These are phyloP conservation scores for Malus orientalis DNA, from an alignment of 306 rosid genomes.

Conservation along the genomic window DNA sequence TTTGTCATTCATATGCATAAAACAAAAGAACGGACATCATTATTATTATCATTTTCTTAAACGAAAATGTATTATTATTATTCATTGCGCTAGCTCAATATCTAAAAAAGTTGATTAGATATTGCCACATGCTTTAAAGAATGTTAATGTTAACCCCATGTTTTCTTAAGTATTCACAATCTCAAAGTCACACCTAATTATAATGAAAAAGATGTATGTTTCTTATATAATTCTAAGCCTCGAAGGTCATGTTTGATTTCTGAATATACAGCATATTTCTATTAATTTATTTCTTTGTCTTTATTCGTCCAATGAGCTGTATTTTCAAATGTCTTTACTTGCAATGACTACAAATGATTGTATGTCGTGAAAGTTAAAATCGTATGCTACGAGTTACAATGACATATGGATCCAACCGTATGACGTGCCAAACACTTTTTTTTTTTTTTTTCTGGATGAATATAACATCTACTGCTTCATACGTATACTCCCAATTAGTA, in stretches of 20 bases:
- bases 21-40: no score
- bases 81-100: background rate
- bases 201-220: background rate
- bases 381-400: constrained; percentile 4
- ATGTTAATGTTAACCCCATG: background rate
- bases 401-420: background rate
- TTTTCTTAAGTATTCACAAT: background rate
- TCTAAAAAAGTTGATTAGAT: background rate
- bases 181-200: background rate
- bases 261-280: background rate
- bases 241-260: background rate
- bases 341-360: background rate
- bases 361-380: constrained; percentile 4
- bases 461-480: no score
- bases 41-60: background rate
- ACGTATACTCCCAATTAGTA: no score
- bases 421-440: background rate
- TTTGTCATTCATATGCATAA: no score
- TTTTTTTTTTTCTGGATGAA: background rate
- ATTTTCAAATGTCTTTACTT: background rate
- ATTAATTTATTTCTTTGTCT: no score
- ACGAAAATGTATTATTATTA: background rate
- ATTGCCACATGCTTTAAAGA: background rate
- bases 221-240: background rate
- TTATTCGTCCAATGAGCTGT: background rate